These are phyloP conservation scores for Arthroderma sp. DNA, from an alignment of 2,329 filamentous ascomycete genomes.

Conservation along the genomic window DNA sequence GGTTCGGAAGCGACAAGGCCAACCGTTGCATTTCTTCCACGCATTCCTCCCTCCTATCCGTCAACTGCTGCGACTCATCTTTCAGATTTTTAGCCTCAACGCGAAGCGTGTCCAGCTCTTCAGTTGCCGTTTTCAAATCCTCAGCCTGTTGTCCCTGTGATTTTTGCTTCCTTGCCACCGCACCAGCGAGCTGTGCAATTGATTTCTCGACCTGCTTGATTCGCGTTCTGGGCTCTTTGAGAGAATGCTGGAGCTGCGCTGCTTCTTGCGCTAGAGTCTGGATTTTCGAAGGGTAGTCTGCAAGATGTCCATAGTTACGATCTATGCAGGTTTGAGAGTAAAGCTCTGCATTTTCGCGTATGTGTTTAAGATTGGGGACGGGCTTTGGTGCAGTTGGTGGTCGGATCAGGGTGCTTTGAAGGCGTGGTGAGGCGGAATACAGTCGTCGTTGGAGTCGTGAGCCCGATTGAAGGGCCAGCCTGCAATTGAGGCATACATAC, in stretches of 20 bases:
- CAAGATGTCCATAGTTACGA: constrained; percentile 59
- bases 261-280: constrained; percentile 27
- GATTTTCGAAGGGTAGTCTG: constrained; percentile 41
- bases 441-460: background rate
- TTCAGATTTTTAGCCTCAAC: constrained; percentile 28
- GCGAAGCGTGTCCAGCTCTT: constrained; percentile 19
- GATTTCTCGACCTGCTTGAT: constrained; percentile 33
- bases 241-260: constrained; percentile 25
- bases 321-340: constrained; percentile 73
- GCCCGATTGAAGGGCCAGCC: constrained; percentile 2
- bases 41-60: constrained; percentile 19
- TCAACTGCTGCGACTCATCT: constrained; percentile 22
- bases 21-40: constrained; percentile 56
- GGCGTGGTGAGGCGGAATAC: constrained; percentile 1
- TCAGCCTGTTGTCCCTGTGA: background rate
- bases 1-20: constrained; percentile 70
- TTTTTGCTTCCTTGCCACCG: constrained; percentile 7
- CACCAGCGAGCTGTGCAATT: constrained; percentile 23
- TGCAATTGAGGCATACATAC: constrained; percentile 9
- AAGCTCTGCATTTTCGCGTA: constrained; percentile 68
- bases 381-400: constrained; percentile 47
- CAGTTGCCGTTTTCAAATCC: constrained; percentile 1
- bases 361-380: constrained; percentile 72
- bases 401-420: background rate
- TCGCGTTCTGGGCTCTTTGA: constrained; percentile 28